Evolutionary conservation across 1,284 basidiomycete species (phyloP), one percentile per base, ranked within the genome.

Genomic region (Apiotrichum veenhuisii): DNA sequence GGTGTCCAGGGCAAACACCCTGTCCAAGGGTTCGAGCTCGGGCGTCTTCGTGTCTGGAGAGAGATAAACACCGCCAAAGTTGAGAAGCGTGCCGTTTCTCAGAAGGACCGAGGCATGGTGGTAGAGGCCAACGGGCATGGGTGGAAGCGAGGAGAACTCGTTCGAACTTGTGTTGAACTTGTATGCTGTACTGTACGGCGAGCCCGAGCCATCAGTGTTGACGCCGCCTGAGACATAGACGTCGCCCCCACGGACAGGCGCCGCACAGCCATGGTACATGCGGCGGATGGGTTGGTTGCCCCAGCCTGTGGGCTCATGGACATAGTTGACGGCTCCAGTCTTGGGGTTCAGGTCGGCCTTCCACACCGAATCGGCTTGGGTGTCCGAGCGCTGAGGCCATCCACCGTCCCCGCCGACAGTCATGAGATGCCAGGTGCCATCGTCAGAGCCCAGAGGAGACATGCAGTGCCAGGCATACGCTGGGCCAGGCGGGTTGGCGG

Each of bases 391-490:
- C 48, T 81, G 79, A 8, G 44, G 15, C 60, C 60, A 55, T 0
- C 82, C 87, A 10, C 85, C 83, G 65, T 85, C 81, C 10, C 90
- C 90, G 30, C 90, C 90, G 59, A 91, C 89, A 14, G 85, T 72
- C 2, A 93, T 79, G 1, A 85, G 64, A 10, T 41, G 15, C 26
- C 37, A 40, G 5, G 11, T 27, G 9, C 49, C 49, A 12, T 26
- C 10, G 26, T 26, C 7, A 4, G 63, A 40, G 56, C 83, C 83
- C 75, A 84, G 81, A 5, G 85, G 82, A 11, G 87, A 86, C 37
- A 91, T 75, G 1, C 87, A 85, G 67, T 91, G 87, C 87, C 89
- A 92, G n/a, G 87, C 83, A 18, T 90, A 79, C 8, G 82, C 74
- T 9, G 87, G 88, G 0, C 77, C 58, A 5, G 73, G 80, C 37